These are phyloP conservation scores for Ophiostoma novo-ulmi DNA, from an alignment of 2,329 filamentous ascomycete species.

Conservation along the genomic window DNA sequence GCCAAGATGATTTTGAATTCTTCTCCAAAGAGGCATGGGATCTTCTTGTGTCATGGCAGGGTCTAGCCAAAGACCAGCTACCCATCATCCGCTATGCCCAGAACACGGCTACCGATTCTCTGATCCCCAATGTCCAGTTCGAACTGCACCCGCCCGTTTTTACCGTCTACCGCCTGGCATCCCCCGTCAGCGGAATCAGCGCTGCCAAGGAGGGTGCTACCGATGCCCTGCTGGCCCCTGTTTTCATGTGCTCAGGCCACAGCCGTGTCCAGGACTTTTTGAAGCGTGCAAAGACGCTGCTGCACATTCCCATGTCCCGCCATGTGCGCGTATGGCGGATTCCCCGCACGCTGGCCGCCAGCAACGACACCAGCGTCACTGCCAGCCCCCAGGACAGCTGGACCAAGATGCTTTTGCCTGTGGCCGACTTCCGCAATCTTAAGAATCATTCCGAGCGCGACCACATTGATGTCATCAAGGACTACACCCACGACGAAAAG, in stretches of 20 bases:
- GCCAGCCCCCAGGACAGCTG: slow-evolving; percentile 34
- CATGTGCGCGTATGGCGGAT: slow-evolving; percentile 76
- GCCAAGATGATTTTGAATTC: slow-evolving; percentile 67
- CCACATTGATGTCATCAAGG: slow-evolving; percentile 52
- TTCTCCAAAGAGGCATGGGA: slow-evolving; percentile 79
- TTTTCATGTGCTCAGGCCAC: slow-evolving; percentile 65
- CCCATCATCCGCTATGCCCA: slow-evolving; percentile 72
- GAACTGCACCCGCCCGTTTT: slow-evolving; percentile 83
- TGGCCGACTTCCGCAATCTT: slow-evolving; percentile 58
- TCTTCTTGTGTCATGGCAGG: slow-evolving; percentile 76
- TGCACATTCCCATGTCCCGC: slow-evolving; percentile 61
- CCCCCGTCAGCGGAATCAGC: slow-evolving; percentile 51
- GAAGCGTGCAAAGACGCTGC: slow-evolving; percentile 62
- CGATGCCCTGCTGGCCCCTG: slow-evolving; percentile 55
- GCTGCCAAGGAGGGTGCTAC: slow-evolving; percentile 57
- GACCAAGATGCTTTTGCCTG: slow-evolving; percentile 54
- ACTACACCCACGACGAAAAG: slow-evolving; percentile 67
- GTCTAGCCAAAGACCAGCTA: slow-evolving; percentile 61
- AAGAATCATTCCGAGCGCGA: slow-evolving; percentile 61
- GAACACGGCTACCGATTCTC: slow-evolving; percentile 60
- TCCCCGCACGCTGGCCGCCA: slow-evolving; percentile 40
- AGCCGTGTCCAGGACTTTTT: slow-evolving; percentile 71
- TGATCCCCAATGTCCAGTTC: slow-evolving; percentile 65
- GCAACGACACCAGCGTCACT: slow-evolving; percentile 22
- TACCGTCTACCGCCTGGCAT: slow-evolving; percentile 73